These are phyloP conservation scores for Salvia sclarea DNA, from an alignment of 305 asterid genomes.

Conservation along the genomic window DNA sequence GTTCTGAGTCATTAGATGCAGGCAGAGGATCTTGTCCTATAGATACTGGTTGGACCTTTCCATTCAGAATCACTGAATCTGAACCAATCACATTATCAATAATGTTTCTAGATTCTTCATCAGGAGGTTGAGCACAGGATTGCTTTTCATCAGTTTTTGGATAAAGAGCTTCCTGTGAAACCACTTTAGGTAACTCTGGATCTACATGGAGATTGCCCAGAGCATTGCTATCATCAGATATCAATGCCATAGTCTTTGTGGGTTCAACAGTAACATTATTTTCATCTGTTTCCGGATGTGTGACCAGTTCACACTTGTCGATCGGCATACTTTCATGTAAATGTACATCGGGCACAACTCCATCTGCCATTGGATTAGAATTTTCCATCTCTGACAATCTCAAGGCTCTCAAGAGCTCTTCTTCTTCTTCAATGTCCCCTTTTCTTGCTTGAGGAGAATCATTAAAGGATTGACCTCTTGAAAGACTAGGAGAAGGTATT, in stretches of 20 bases:
- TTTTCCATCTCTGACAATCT: conserved; percentile 57
- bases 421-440: conserved; percentile 88
- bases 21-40: conserved; percentile 36
- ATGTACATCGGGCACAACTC: conserved; percentile 38
- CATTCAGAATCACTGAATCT: conserved; percentile 37
- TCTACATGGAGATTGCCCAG: conserved; percentile 33
- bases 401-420: conserved; percentile 61
- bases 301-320: conserved; percentile 38
- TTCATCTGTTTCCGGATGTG: conserved; percentile 39
- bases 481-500: conserved; percentile 91
- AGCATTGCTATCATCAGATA: conserved; percentile 33
- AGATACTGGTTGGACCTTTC: conserved; percentile 35
- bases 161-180: conserved; percentile 38
- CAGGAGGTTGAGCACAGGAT: conserved; percentile 29
- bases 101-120: conserved; percentile 40
- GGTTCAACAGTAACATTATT: conserved; percentile 32
- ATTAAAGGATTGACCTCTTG: conserved; percentile 76
- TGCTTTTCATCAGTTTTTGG: conserved; percentile 39
- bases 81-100: conserved; percentile 33
- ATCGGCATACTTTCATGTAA: conserved; percentile 35
- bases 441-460: conserved; percentile 65
- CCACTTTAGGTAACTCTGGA: conserved; percentile 40
- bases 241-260: conserved; percentile 33
- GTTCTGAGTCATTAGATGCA: conserved; percentile 38
- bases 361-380: conserved; percentile 37